Percentiles rank a stretch among this genome's conserved stretches.
phyloP scores from a whole-genome alignment of 345 rosid genomes.

The Sonneratia alba region DNA sequence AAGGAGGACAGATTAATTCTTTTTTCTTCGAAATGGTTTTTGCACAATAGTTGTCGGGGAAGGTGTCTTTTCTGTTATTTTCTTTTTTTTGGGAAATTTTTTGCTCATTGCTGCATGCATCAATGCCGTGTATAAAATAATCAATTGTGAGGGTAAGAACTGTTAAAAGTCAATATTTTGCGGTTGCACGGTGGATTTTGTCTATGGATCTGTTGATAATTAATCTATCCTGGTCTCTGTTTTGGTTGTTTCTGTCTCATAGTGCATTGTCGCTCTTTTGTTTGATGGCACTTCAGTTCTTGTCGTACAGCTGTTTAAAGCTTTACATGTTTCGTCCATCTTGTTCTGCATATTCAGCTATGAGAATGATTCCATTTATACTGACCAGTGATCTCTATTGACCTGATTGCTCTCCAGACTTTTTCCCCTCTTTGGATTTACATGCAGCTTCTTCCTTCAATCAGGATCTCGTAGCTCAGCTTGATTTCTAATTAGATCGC shows the following conservation, averaged over 20 bases:
- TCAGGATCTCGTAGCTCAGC: not conserved
- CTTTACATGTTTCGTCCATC: too few species aligned
- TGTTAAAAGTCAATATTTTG: not conserved
- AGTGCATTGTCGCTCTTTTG: not conserved
- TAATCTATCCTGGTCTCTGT: not conserved
- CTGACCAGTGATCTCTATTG: not conserved
- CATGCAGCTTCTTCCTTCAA: not conserved
- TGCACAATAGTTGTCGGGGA: not conserved
- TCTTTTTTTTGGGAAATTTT: not conserved
- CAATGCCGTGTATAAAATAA: not conserved
- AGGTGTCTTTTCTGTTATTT: too few species aligned
- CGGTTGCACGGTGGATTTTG: not conserved
- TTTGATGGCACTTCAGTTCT: not conserved
- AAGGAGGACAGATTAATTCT: conserved; percentile 23
- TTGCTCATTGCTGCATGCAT: not conserved
- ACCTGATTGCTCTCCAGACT: not conserved
- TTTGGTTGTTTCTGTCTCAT: not conserved
- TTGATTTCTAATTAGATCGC: not conserved
- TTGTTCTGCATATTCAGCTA: not conserved
- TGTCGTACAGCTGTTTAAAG: not conserved
- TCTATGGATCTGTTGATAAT: not conserved
- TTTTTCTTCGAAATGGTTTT: conserved; percentile 5
- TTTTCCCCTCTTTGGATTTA: not conserved
- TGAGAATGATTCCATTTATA: not conserved
- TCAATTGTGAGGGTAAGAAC: not conserved